Base-by-base conservation (phyloP, 1,139 yeast genomes). In the Casaregolazyma suthepensis region DNA sequence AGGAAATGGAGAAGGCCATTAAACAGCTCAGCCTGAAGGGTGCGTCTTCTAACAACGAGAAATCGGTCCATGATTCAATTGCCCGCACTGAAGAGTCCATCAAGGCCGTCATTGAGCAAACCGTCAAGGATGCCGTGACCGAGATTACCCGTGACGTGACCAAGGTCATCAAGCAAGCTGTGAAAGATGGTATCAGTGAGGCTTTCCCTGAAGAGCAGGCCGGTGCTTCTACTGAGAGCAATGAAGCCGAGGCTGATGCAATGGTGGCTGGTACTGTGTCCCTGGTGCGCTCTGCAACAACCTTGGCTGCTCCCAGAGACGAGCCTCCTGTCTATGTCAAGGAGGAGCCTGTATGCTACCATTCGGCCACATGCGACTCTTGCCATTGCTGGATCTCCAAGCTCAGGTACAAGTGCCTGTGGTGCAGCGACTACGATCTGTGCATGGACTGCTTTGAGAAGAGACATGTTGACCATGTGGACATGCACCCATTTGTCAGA, bases 351-450 rank as follows among this genome's bases (percentile, higher is more conserved):
- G 37, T 23, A 43, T 50, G 26, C 51, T 29, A 46, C 19, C 61
- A 58, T 48, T 22, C 44, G 29, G 62, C 62, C 1, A 29, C 51
- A 23, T 62, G 65, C 50, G 65, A 62, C 50, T 52, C 46, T 7
- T 62, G 65, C 46, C 54, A 59, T 17, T 22, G 31, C 7, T 37
- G 51, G 42, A 59, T 62, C 43, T 44, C 29, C 9, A 60, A 62
- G 18, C 20, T 15, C 26, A 75, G 85, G 51, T 79, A 68, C 68
- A 73, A 74, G 57, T 81, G 85, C 63, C 65, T 75, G 56, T 70
- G 72, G 18, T 81, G 85, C 60, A 62, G 68, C 1, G 79, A 81
- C 59, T 80, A 71, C 63, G 85, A 81, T 59, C 70, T 78, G 56
- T 81, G 85, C 64, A 67, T 67, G 23, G 53, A 59, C 5, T 81